Evolutionary conservation across 2,329 filamentous ascomycete genomes (phyloP).

Genomic region (Stemphylium beticola): DNA sequence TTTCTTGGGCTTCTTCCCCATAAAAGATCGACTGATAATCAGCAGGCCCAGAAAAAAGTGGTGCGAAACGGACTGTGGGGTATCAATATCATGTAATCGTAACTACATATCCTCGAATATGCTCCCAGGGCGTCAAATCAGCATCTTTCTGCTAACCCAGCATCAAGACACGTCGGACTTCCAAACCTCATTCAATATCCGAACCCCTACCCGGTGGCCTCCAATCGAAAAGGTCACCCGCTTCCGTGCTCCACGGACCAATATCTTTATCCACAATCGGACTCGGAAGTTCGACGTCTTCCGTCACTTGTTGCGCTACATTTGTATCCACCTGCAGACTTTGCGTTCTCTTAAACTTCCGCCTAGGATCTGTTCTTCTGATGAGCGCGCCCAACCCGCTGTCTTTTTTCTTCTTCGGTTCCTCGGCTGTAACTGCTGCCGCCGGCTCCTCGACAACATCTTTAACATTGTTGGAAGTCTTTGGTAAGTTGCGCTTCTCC

Average conservation of each 20-base stretch:
- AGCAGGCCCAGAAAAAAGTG: too few relatives aligned
- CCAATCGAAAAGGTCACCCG: constrained; percentile 69
- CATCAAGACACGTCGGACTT: too few relatives aligned
- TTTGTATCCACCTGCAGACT: constrained; percentile 36
- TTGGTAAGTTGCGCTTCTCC: constrained; percentile 37
- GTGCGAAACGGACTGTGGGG: background rate
- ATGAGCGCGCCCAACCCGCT: constrained; percentile 35
- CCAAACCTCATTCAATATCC: too few relatives aligned
- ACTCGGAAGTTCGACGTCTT: constrained; percentile 23
- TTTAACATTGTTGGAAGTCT: background rate
- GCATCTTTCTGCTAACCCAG: background rate
- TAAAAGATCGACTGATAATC: too few relatives aligned
- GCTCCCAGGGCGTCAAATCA: background rate
- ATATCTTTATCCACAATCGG: constrained; percentile 59
- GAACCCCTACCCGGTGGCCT: constrained; percentile 52
- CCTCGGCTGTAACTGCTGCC: background rate
- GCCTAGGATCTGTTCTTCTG: constrained; percentile 40
- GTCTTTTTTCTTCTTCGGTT: constrained; percentile 16
- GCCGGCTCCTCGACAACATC: constrained; percentile 4
- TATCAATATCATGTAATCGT: constrained; percentile 8
- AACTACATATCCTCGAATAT: background rate
- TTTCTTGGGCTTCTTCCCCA: too few relatives aligned
- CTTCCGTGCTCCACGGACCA: constrained; percentile 73
- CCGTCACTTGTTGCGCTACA: constrained; percentile 12
- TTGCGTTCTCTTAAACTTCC: constrained; percentile 36